Base-by-base conservation (phyloP, 192 early-diverging fungal genomes). In the Rhizoclosmatium globosum region DNA sequence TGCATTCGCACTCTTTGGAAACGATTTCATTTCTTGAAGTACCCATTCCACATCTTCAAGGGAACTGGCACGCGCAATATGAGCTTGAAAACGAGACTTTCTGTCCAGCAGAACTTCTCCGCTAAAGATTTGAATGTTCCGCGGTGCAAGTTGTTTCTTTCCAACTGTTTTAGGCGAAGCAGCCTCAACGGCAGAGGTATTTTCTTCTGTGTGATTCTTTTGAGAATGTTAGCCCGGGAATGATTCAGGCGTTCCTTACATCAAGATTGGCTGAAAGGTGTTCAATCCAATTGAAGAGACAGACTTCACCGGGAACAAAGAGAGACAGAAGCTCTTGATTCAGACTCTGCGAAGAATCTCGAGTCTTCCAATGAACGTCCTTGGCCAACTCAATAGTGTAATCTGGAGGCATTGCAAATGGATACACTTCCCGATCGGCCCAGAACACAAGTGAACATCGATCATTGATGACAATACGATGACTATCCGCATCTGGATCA, bases 11-110 rank as follows among this genome's bases (percentile, higher is more conserved):
- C 21, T 46, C 47, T 39, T 21, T 41, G 70, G 70, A 57, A 71
- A 43, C 50, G 23, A 38, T 38, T 71, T 71, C 11, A 76, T 31
- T 41, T 68, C 3, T 21, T 15, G 23, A 13, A 76, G 43, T 21
- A 71, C 70, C 70, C 48, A 71, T 56, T 71, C 85, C 21, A 93
- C 91, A 59, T 94, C 79, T 17, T 76, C 74, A 4, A 87, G 74
- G 64, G 83, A 89, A 4, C 77, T 84, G 4, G 86, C 93, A 0
- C 78, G 69, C 0, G 94, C 93, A 53, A 94, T 85, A 71, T 96
- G 95, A 6, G 92, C 94, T 2, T 96, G 86, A 89, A 96, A 96
- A 1, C 92, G 84, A 13, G 93, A 94, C 81, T 94, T 94, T 41
- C 93, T 90, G 83, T 95, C 92, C 15, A 92, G 85, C 9, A 94